Evolutionary conservation across 257 asterid species (phyloP), one percentile per base, ranked within the genome.

Genomic region (Nicotiana tabacum): DNA sequence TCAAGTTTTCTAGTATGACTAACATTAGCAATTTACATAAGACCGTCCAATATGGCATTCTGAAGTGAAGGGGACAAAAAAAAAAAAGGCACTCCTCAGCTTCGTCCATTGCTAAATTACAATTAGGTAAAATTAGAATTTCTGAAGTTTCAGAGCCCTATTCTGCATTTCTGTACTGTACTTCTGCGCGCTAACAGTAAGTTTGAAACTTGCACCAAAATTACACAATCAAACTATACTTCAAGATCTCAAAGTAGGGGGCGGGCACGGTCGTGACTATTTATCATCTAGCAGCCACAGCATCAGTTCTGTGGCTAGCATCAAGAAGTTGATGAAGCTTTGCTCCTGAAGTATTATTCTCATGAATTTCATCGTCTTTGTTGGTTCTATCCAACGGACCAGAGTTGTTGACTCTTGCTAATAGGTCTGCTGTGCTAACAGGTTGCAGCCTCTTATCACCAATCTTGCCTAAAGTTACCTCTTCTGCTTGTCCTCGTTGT

Each of bases 281-380:
- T 13, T 4, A 43, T 95, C 90, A 96, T 80, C 95, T 85, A 53
- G 99, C 98, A 18, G 96, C 98, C 32, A 96, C 99, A 6, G 95
- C 95, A 86, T 93, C 98, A 0, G 92, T 84, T 81, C 93, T 85
- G 67, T 92, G 90, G 80, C 87, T 91, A 1, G 88, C 80, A 78
- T 91, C 92, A 0, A 96, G 97, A 83, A 96, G 95, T 90, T 92
- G 97, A 56, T 77, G 98, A 86, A 92, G 99, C 90, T 91, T 93
- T 27, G 93, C 87, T 56, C 92, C 93, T 1, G 96, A 82, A 16
- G 87, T 89, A n/a, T 85, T 67, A 33, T 67, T 88, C 81, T 89
- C 92, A 21, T 79, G 88, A 3, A 80, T 66, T 24, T 92, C 92
- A 1, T 88, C 85, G n/a, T 89, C 94, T 64, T 93, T 93, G 8